Evolutionary conservation across 1,284 basidiomycete genomes (phyloP), one percentile per base, ranked within the genome.

Genomic region (Amylostereum areolatum): DNA sequence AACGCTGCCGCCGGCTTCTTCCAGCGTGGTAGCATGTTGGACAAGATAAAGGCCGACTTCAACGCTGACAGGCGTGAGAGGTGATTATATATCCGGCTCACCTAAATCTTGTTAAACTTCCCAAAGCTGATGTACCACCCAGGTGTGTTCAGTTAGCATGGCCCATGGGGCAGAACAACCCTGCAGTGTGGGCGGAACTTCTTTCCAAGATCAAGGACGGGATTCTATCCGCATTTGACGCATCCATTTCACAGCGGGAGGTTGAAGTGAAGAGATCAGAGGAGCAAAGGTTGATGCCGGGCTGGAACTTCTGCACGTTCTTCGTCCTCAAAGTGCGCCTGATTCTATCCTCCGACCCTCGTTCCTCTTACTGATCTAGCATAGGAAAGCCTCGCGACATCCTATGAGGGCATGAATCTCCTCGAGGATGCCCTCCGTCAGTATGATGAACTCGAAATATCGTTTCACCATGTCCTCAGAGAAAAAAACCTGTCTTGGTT

Each of bases 291-390:
- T 77, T 85, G 55, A 89, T 92, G 78, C 89, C 91, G 1, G 94
- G 93, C 2, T 97, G 95, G 95, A 95, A 97, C 64, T 97, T 96
- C 62, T 94, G 92, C 64, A 93, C 89, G 1, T 98, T 95, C 74
- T 97, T 97, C 66, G 82, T 94, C 34, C 72, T 95, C 29, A 97
- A 97, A 81, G 94, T 92, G 43, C 18, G 44, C 34, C 5, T 25
- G 5, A 40, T 33, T 36, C 25, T 39, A 25, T 24, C 29, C 28
- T 18, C 35, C 49, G 28, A 24, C 32, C 33, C 45, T 32, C 43
- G 28, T 49, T 18, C 3, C 28, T 24, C 31, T 4, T 25, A 53
- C 44, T 52, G 46, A 52, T 48, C 28, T 47, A 46, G 34, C 49
- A 12, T 63, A 97, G 92, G 97, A 98, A 82, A 93, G 88, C 50